phyloP scores from a whole-genome alignment of 2,329 filamentous ascomycete species.

The Apiospora marii region DNA sequence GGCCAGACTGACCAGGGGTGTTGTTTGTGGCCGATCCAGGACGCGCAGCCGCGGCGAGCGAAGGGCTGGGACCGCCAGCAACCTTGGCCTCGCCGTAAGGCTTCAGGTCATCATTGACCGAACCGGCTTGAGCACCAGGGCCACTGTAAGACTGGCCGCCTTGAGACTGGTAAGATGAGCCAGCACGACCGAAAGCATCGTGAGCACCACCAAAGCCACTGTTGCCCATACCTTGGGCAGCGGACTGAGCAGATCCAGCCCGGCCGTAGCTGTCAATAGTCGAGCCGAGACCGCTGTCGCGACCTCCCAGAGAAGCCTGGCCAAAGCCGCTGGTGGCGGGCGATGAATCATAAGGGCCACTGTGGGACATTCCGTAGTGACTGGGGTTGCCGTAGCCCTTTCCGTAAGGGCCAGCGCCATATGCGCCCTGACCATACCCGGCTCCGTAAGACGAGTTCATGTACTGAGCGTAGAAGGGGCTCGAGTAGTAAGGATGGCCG shows the following conservation, averaged over 20 bases:
- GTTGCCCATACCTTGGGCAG: slow-evolving; percentile 57
- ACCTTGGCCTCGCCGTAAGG: slow-evolving; percentile 65
- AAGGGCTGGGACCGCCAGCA: slow-evolving; percentile 62
- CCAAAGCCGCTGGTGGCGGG: slow-evolving; percentile 59
- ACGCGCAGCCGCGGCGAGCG: slow-evolving; percentile 61
- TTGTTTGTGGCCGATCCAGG: slow-evolving; percentile 68
- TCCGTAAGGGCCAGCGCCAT: slow-evolving; percentile 57
- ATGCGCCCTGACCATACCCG: slow-evolving; percentile 61
- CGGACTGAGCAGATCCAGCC: slow-evolving; percentile 57
- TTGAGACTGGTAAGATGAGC: slow-evolving; percentile 63
- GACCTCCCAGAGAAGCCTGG: slow-evolving; percentile 60
- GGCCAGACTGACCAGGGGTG: slow-evolving; percentile 58
- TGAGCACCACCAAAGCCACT: slow-evolving; percentile 62
- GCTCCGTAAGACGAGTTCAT: slow-evolving; percentile 59
- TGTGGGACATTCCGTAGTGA: slow-evolving; percentile 63
- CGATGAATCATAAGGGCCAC: slow-evolving; percentile 64
- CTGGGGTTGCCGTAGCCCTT: slow-evolving; percentile 65
- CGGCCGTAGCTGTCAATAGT: slow-evolving; percentile 64
- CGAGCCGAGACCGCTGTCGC: slow-evolving; percentile 58
- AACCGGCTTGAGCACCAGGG: slow-evolving; percentile 55
- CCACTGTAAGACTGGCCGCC: slow-evolving; percentile 61
- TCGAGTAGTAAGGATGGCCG: slow-evolving; percentile 60
- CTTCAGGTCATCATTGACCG: slow-evolving; percentile 63
- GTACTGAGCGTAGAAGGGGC: slow-evolving; percentile 70
- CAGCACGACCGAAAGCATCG: slow-evolving; percentile 62